Conservation (phyloP, 257 asterid genomes). For the Scutellaria minor region DNA sequence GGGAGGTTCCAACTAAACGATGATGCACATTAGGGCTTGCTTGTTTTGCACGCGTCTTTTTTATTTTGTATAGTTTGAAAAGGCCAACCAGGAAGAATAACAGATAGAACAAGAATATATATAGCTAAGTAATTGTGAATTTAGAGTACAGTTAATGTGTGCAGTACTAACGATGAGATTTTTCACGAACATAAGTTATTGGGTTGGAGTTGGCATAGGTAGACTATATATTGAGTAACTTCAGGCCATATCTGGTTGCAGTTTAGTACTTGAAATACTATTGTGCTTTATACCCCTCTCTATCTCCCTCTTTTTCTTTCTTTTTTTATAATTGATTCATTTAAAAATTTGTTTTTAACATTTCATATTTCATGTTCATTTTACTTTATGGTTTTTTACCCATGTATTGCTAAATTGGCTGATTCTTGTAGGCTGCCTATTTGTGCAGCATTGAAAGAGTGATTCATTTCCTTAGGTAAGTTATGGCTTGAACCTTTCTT, state of each 20-base stretch:
- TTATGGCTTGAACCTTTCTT: background rate
- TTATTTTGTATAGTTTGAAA: no score
- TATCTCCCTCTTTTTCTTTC: background rate
- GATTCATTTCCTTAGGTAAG: background rate
- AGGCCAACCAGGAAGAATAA: background rate
- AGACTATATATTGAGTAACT: background rate
- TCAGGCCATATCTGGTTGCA: background rate
- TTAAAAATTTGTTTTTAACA: background rate
- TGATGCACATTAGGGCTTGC: no score
- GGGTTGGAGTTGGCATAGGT: background rate
- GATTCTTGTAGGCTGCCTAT: no score
- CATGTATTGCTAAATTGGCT: background rate
- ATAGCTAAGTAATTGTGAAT: background rate
- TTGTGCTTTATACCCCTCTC: conserved; percentile 7
- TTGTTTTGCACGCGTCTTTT: no score
- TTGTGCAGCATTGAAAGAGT: background rate
- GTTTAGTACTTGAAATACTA: background rate
- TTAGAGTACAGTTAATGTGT: background rate
- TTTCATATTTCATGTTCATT: background rate
- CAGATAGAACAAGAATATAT: no score
- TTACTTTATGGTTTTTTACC: no score
- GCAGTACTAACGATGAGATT: background rate
- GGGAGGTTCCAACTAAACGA: no score
- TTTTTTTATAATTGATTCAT: background rate
- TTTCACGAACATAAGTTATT: background rate